These are phyloP conservation scores for Fraxinus anomala DNA, from an alignment of 257 asterid species.

Conservation along the genomic window DNA sequence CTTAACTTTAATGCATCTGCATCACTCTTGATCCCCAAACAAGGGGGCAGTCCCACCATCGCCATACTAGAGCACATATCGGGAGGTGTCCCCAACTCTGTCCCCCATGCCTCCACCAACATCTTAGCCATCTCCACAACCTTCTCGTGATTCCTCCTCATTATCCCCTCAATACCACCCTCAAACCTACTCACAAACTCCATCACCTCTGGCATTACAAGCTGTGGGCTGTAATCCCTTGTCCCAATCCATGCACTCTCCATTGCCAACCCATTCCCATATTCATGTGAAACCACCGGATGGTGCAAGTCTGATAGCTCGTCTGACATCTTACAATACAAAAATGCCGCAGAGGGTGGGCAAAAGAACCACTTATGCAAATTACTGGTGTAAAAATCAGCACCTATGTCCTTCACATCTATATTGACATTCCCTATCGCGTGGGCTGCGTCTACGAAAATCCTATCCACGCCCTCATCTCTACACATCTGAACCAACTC, in stretches of 20 bases:
- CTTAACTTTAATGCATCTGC: conserved; percentile 63
- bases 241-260: conserved; percentile 86
- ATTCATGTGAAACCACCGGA: conserved; percentile 73
- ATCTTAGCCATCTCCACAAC: conserved; percentile 56
- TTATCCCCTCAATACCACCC: conserved; percentile 79
- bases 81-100: conserved; percentile 66
- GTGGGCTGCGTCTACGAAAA: conserved; percentile 85
- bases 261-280: conserved; percentile 74
- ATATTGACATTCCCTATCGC: conserved; percentile 73
- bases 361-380: conserved; percentile 55
- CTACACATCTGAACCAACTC: conserved; percentile 71
- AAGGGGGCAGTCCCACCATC: conserved; percentile 81
- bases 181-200: conserved; percentile 66
- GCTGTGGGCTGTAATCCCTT: conserved; percentile 80
- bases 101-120: conserved; percentile 70
- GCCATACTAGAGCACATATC: conserved; percentile 87
- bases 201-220: conserved; percentile 70
- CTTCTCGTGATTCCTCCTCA: conserved; percentile 66
- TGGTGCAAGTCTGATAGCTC: conserved; percentile 60
- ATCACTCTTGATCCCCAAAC: conserved; percentile 59
- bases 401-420: conserved; percentile 69
- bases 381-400: conserved; percentile 52
- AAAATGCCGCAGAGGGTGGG: conserved; percentile 65
- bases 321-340: conserved; percentile 63
- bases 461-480: conserved; percentile 63